A percentile compares a stretch with the other conserved stretches of the same genome.
Conservation (phyloP, 495 filamentous ascomycete genomes). For the Trichoderma parareesei region DNA sequence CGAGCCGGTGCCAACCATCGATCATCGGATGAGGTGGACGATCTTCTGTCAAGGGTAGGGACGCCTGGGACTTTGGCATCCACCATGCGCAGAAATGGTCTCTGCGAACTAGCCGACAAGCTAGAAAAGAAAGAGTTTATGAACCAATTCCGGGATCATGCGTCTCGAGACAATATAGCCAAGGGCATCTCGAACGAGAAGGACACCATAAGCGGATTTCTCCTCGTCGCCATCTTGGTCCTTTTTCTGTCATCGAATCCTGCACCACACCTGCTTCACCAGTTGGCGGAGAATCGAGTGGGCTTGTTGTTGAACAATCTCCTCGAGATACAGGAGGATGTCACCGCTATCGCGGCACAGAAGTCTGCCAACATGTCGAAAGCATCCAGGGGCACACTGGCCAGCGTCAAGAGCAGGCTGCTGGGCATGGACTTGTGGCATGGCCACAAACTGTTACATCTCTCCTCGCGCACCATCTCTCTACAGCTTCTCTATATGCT, state of each 20-base stretch:
- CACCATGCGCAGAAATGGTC: constrained; percentile 39
- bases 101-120: constrained; percentile 66
- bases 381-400: constrained; percentile 45
- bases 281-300: constrained; percentile 41
- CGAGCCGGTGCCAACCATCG: constrained; percentile 78
- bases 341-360: constrained; percentile 49
- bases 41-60: constrained; percentile 77
- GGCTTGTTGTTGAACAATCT: constrained; percentile 44
- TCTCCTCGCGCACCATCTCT: constrained; percentile 57
- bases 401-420: constrained; percentile 41
- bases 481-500: constrained; percentile 58
- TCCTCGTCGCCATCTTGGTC: constrained; percentile 48
- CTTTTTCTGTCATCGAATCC: constrained; percentile 46
- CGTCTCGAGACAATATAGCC: constrained; percentile 61
- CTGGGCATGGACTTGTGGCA: constrained; percentile 49
- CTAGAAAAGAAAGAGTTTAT: constrained; percentile 57
- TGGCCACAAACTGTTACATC: constrained; percentile 34
- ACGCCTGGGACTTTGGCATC: constrained; percentile 38
- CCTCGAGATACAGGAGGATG: constrained; percentile 43
- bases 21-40: constrained; percentile 71
- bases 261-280: constrained; percentile 39
- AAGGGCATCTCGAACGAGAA: constrained; percentile 42
- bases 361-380: constrained; percentile 64
- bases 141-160: constrained; percentile 66
- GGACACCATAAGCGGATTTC: constrained; percentile 49